These are phyloP conservation scores for Camelina neglecta DNA, from an alignment of 345 rosid species.

Conservation along the genomic window DNA sequence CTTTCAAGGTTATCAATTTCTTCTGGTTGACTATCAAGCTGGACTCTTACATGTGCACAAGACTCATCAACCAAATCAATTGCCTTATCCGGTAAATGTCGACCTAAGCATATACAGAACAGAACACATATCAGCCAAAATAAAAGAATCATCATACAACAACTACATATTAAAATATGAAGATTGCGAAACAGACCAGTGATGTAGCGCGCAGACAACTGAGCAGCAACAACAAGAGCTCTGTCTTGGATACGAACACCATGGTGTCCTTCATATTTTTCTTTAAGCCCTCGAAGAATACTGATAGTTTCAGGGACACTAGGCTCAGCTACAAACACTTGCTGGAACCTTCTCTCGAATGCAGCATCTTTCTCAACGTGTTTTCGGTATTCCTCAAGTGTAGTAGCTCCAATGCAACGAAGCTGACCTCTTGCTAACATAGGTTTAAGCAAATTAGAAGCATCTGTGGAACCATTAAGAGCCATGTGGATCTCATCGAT, in stretches of 20 bases:
- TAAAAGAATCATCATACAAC: too few relatives aligned
- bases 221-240: constrained; percentile 72
- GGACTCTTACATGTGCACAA: too few relatives aligned
- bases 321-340: constrained; percentile 88
- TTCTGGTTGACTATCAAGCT: too few relatives aligned
- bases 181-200: too few relatives aligned
- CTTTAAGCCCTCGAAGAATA: constrained; percentile 88
- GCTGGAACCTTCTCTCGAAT: constrained; percentile 89
- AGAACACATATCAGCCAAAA: too few relatives aligned
- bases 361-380: constrained; percentile 96
- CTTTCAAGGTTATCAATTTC: too few relatives aligned
- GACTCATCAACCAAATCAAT: too few relatives aligned
- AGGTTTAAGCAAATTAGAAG: constrained; percentile 87
- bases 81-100: too few relatives aligned
- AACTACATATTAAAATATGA: too few relatives aligned
- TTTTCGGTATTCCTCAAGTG: constrained; percentile 82
- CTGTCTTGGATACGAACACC: constrained; percentile 88
- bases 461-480: constrained; percentile 82
- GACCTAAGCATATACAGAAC: too few relatives aligned
- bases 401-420: constrained; percentile 88
- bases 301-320: constrained; percentile 77
- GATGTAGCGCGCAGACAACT: too few relatives aligned
- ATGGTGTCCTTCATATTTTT: constrained; percentile 89
- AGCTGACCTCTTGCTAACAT: constrained; percentile 97
- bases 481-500: constrained; percentile 95